These are phyloP conservation scores for Yarrowia divulgata DNA, from an alignment of 805 yeast genomes.

Conservation along the genomic window DNA sequence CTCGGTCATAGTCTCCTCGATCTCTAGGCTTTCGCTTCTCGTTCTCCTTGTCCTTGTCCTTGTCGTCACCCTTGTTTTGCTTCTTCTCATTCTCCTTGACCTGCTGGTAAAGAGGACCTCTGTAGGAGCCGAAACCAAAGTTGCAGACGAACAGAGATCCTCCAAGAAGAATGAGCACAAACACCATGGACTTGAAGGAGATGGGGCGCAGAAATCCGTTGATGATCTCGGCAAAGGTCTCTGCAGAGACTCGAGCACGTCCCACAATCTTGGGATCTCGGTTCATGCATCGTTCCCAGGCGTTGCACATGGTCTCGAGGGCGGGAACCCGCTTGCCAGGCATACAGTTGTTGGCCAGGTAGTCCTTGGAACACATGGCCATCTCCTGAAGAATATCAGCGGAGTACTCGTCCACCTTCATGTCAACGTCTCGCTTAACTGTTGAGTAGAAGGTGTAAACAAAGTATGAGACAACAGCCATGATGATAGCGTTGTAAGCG, in stretches of 20 bases:
- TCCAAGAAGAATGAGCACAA: slow-evolving; percentile 45
- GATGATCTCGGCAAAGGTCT: slow-evolving; percentile 80
- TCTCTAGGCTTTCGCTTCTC: slow-evolving; percentile 12
- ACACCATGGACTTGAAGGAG: slow-evolving; percentile 68
- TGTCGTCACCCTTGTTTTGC: slow-evolving; percentile 5
- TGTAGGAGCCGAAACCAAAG: slow-evolving; percentile 44
- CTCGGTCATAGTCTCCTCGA: not conserved
- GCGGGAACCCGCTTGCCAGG: slow-evolving; percentile 75
- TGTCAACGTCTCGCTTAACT: slow-evolving; percentile 71
- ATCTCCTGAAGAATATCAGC: slow-evolving; percentile 69
- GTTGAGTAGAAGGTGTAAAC: slow-evolving; percentile 61
- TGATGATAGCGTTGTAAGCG: slow-evolving; percentile 61
- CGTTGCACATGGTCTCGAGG: slow-evolving; percentile 68
- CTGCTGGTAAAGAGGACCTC: slow-evolving; percentile 40
- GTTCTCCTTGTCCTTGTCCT: slow-evolving; percentile 3
- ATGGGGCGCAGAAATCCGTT: slow-evolving; percentile 78
- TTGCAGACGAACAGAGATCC: slow-evolving; percentile 49
- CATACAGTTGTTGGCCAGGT: slow-evolving; percentile 71
- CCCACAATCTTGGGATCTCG: slow-evolving; percentile 73
- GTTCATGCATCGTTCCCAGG: slow-evolving; percentile 85
- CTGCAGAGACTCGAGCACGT: slow-evolving; percentile 76
- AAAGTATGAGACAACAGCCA: slow-evolving; percentile 60
- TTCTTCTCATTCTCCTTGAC: slow-evolving; percentile 18
- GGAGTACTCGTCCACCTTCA: slow-evolving; percentile 69
- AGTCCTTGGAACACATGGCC: slow-evolving; percentile 72